A percentile compares a stretch with the other conserved stretches of the same genome.
phyloP scores from a whole-genome alignment of 495 filamentous ascomycete species.

The Cenococcum geophilum region DNA sequence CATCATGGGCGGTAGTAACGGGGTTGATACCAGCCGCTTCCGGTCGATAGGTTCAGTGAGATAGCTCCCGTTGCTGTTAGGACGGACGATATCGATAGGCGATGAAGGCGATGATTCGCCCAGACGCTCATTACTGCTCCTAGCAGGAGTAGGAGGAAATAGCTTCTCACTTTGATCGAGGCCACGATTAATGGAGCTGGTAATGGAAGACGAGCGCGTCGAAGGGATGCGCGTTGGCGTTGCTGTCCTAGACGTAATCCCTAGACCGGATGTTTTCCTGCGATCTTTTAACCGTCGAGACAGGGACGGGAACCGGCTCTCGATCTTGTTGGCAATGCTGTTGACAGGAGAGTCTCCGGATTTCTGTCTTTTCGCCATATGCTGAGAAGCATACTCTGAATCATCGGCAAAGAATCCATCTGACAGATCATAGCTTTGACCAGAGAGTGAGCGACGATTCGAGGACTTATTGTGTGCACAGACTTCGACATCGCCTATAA shows the following conservation, averaged over 20 bases:
- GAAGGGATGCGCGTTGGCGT: slow-evolving; percentile 52
- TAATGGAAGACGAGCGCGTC: slow-evolving; percentile 63
- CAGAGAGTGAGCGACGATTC: slow-evolving; percentile 9
- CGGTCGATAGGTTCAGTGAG: slow-evolving; percentile 32
- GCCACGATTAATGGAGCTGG: slow-evolving; percentile 48
- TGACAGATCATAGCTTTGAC: slow-evolving; percentile 21
- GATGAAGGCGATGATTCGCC: slow-evolving; percentile 26
- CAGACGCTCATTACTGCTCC: slow-evolving; percentile 59
- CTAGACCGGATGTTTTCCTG: slow-evolving; percentile 45
- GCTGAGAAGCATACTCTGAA: slow-evolving; percentile 46
- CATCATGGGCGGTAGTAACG: slow-evolving; percentile 74
- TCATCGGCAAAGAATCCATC: slow-evolving; percentile 48
- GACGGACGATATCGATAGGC: slow-evolving; percentile 55
- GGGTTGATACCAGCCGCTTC: slow-evolving; percentile 63
- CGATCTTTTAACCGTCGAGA: slow-evolving; percentile 56
- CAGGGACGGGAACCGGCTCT: slow-evolving; percentile 66
- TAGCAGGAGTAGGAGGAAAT: slow-evolving; percentile 55
- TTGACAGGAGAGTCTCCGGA: slow-evolving; percentile 59
- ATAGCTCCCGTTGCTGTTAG: slow-evolving; percentile 27
- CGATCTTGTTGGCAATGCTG: slow-evolving; percentile 59
- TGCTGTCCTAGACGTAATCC: slow-evolving; percentile 38
- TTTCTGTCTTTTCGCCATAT: slow-evolving; percentile 55
- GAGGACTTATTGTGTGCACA: slow-evolving; percentile 16
- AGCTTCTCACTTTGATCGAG: slow-evolving; percentile 39
- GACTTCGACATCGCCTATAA: slow-evolving; percentile 16